Percentiles rank a stretch among this genome's conserved stretches.
Evolutionary conservation across 768 basidiomycete genomes (phyloP).

Genomic region (Lentinula lateritia): DNA sequence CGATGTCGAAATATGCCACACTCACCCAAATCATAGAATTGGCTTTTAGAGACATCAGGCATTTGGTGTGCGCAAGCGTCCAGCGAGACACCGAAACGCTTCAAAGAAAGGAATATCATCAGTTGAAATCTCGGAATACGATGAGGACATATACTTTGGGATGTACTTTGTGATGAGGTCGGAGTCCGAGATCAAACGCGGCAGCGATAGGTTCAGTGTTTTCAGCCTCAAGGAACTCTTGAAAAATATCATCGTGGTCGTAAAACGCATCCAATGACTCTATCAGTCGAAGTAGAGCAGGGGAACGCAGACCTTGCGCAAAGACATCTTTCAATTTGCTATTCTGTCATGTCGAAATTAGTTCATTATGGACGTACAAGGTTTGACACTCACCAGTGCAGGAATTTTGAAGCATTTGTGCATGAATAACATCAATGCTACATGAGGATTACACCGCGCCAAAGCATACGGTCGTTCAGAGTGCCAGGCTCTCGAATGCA

Average conservation of each 20-base stretch:
- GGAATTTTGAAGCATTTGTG: conserved; percentile 26
- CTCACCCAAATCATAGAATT: conserved; percentile 34
- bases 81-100: conserved; percentile 31
- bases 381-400: conserved; percentile 19
- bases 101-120: not conserved
- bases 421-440: conserved; percentile 25
- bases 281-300: conserved; percentile 27
- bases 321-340: conserved; percentile 19
- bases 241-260: conserved; percentile 31
- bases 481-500: conserved; percentile 35
- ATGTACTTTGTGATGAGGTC: conserved; percentile 23
- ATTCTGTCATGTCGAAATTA: not conserved
- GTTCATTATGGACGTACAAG: not conserved
- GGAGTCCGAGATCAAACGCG: conserved; percentile 22
- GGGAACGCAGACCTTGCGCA: conserved; percentile 25
- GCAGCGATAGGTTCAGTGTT: conserved; percentile 15
- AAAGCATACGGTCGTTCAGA: conserved; percentile 22
- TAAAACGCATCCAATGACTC: conserved; percentile 35
- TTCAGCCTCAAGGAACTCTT: conserved; percentile 23
- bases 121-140: not conserved
- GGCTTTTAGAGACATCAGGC: conserved; percentile 29
- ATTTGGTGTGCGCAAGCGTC: conserved; percentile 22
- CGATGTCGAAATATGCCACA: not conserved
- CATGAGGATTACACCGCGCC: conserved; percentile 26
- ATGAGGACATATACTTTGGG: conserved; percentile 23